Evolutionary conservation across 352 stramenopile species (phyloP).

Genomic region (Halophytophthora batemanensis): DNA sequence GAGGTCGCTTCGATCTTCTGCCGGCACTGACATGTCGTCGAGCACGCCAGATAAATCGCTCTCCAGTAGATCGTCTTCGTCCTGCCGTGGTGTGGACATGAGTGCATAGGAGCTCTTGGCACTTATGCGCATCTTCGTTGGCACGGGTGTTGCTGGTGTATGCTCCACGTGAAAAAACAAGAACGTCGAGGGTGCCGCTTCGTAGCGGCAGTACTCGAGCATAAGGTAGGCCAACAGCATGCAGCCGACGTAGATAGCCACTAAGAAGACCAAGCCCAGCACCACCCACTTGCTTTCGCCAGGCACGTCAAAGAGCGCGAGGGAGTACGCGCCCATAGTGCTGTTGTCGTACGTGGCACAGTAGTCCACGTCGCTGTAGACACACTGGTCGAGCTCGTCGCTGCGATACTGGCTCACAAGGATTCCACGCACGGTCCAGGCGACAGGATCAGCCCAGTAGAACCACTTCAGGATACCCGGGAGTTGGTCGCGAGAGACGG

Average conservation of each 20-base stretch:
- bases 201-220: constrained; percentile 35
- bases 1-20: constrained; percentile 7
- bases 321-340: constrained; percentile 36
- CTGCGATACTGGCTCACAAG: constrained; percentile 46
- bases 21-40: not conserved
- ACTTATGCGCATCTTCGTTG: constrained; percentile 13
- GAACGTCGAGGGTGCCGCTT: constrained; percentile 9
- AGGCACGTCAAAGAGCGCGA: constrained; percentile 38
- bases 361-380: constrained; percentile 39
- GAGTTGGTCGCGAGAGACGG: constrained; percentile 37
- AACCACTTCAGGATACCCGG: constrained; percentile 36
- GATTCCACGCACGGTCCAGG: constrained; percentile 38
- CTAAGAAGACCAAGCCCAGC: constrained; percentile 30
- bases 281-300: constrained; percentile 34
- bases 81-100: constrained; percentile 24
- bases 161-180: constrained; percentile 2
- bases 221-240: constrained; percentile 35
- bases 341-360: constrained; percentile 26
- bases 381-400: constrained; percentile 26
- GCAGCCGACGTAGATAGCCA: constrained; percentile 20
- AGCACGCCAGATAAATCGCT: constrained; percentile 21
- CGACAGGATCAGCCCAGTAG: constrained; percentile 63
- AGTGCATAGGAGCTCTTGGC: constrained; percentile 35
- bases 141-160: constrained; percentile 9
- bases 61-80: constrained; percentile 24